These are phyloP conservation scores for Huntiella abstrusa DNA, from an alignment of 2,329 filamentous ascomycete genomes.

Conservation along the genomic window DNA sequence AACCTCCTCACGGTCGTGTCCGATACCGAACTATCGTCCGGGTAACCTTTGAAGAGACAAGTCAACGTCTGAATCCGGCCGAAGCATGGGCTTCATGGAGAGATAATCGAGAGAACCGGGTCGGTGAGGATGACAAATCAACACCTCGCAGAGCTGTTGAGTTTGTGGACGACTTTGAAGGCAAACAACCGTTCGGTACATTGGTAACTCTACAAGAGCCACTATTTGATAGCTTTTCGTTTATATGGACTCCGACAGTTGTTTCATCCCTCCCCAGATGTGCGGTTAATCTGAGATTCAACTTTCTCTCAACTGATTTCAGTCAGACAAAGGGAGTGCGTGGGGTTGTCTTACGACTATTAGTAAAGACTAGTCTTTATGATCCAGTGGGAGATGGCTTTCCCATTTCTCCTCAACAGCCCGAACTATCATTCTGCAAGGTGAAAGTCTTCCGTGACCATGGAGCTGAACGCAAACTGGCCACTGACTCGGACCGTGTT, in stretches of 20 bases:
- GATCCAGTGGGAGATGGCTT: slow-evolving; percentile 14
- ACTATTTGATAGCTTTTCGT: slow-evolving; percentile 86
- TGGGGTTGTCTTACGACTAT: slow-evolving; percentile 83
- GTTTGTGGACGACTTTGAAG: slow-evolving; percentile 59
- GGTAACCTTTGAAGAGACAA: slow-evolving; percentile 93
- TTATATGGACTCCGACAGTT: slow-evolving; percentile 65
- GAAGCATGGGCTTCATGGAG: slow-evolving; percentile 86
- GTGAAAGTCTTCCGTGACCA: slow-evolving; percentile 95
- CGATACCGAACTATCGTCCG: slow-evolving; percentile 80
- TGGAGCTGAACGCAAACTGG: slow-evolving; percentile 82
- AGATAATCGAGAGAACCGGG: slow-evolving; percentile 63
- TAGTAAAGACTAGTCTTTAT: slow-evolving; percentile 67
- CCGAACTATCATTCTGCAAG: slow-evolving; percentile 85
- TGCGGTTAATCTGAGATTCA: slow-evolving; percentile 81
- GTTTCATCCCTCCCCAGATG: slow-evolving; percentile 37
- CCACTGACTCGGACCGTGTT: slow-evolving; percentile 84
- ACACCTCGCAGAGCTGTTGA: slow-evolving; percentile 81
- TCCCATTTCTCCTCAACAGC: slow-evolving; percentile 17
- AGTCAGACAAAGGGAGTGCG: slow-evolving; percentile 98
- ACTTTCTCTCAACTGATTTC: slow-evolving; percentile 96
- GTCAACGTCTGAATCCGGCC: slow-evolving; percentile 67
- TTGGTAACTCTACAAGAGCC: slow-evolving; percentile 53
- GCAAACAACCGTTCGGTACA: slow-evolving; percentile 33
- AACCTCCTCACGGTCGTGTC: slow-evolving; percentile 36
- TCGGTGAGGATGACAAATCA: slow-evolving; percentile 39